Percentiles rank a stretch among this genome's conserved stretches.
Conservation (phyloP, 495 filamentous ascomycete species). For the Aspergillus nidulans region DNA sequence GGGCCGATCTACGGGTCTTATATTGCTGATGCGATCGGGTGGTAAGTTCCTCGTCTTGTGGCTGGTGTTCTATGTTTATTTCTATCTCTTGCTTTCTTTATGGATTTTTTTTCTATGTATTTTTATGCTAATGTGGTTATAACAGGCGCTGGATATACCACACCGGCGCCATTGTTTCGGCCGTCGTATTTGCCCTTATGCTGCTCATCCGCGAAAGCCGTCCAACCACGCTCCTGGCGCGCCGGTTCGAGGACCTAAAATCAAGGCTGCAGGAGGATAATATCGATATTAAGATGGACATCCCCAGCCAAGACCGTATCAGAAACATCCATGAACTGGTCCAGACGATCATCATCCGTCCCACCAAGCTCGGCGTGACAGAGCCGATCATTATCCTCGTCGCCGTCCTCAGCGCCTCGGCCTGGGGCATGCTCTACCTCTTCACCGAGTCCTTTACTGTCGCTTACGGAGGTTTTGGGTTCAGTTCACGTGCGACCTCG, state of each 20-base stretch:
- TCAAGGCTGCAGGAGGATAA: not conserved
- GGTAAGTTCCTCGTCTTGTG: not conserved
- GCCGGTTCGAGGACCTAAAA: not conserved
- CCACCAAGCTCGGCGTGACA: constrained; percentile 36
- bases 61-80: not conserved
- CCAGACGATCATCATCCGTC: constrained; percentile 26
- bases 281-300: not conserved
- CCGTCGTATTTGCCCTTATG: constrained; percentile 21
- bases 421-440: constrained; percentile 47
- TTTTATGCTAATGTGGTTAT: not conserved
- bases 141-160: constrained; percentile 43
- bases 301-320: not conserved
- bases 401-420: constrained; percentile 35
- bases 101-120: no score
- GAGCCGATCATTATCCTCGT: constrained; percentile 45
- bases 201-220: constrained; percentile 35
- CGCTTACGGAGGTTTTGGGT: constrained; percentile 35
- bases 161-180: constrained; percentile 31
- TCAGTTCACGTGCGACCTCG: constrained; percentile 23
- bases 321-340: not conserved
- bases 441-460: constrained; percentile 40
- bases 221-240: constrained; percentile 32
- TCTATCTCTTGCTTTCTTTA: not conserved
- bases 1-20: not conserved
- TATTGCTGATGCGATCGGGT: not conserved